These are phyloP conservation scores for Zymoseptoria passerinii DNA, from an alignment of 2,329 filamentous ascomycete genomes.

Conservation along the genomic window DNA sequence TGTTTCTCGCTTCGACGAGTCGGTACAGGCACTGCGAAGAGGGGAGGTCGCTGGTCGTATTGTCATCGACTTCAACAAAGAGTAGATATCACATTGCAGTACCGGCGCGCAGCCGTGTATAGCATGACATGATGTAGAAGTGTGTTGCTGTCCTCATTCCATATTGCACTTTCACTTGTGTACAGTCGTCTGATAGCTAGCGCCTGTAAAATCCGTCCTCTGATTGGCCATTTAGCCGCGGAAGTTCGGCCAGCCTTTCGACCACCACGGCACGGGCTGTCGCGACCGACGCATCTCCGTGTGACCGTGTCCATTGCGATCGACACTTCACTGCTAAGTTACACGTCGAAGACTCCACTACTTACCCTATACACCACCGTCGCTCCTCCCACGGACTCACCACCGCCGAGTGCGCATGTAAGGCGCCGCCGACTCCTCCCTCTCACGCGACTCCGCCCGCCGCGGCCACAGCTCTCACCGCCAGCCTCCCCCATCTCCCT, in stretches of 20 bases:
- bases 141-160: neutral
- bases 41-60: slow-evolving; percentile 46
- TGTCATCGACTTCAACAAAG: slow-evolving; percentile 46
- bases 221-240: neutral
- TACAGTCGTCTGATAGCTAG: neutral
- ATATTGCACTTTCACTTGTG: neutral
- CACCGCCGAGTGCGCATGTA: neutral
- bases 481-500: neutral
- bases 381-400: neutral
- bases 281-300: neutral
- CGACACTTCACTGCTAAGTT: neutral
- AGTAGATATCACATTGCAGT: slow-evolving; percentile 6
- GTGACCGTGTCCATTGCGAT: neutral
- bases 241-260: neutral
- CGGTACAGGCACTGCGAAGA: slow-evolving; percentile 41
- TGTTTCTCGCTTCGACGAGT: slow-evolving; percentile 41
- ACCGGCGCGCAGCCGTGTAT: neutral
- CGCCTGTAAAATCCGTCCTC: neutral
- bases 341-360: neutral
- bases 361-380: neutral
- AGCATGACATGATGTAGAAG: neutral
- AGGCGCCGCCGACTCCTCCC: neutral
- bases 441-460: neutral
- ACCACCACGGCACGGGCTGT: neutral
- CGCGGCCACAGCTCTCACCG: neutral